These are phyloP conservation scores for Gentiana dahurica DNA, from an alignment of 257 asterid genomes.

Conservation along the genomic window DNA sequence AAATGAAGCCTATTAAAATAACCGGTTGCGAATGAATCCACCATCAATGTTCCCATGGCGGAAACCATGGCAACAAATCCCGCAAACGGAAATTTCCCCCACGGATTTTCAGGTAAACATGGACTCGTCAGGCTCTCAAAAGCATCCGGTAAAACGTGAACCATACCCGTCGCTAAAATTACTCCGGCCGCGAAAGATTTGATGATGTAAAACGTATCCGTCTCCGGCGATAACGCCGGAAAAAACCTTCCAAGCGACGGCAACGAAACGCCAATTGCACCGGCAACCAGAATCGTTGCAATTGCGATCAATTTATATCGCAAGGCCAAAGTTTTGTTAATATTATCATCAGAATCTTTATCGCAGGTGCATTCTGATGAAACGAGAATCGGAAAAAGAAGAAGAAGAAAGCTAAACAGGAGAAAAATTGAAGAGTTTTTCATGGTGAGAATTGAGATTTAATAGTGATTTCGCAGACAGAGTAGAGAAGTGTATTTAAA, in stretches of 20 bases:
- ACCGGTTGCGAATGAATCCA: slow-evolving; percentile 21
- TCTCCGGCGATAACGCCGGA: slow-evolving; percentile 12
- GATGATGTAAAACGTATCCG: slow-evolving; percentile 7
- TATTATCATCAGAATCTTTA: too few species aligned
- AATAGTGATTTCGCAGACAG: too few species aligned
- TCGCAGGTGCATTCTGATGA: too few species aligned
- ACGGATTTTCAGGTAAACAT: slow-evolving; percentile 3
- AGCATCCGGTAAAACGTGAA: slow-evolving; percentile 12
- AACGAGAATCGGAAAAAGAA: too few species aligned
- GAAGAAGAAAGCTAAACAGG: too few species aligned
- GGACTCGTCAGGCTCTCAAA: slow-evolving; percentile 8
- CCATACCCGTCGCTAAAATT: slow-evolving; percentile 10
- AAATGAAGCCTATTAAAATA: slow-evolving; percentile 7
- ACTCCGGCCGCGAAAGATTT: slow-evolving; percentile 19
- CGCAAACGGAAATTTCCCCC: slow-evolving; percentile 11
- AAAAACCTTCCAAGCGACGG: slow-evolving; percentile 7
- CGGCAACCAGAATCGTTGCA: too few species aligned
- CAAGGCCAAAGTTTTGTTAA: too few species aligned
- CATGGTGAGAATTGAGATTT: too few species aligned
- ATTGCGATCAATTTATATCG: too few species aligned
- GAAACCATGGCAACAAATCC: slow-evolving; percentile 15
- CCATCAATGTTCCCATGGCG: slow-evolving; percentile 15
- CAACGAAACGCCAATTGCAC: too few species aligned
- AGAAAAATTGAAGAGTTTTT: too few species aligned
- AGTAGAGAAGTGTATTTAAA: too few species aligned